Evolutionary conservation across 495 filamentous ascomycete species (phyloP).

Genomic region (Neurospora sp.): DNA sequence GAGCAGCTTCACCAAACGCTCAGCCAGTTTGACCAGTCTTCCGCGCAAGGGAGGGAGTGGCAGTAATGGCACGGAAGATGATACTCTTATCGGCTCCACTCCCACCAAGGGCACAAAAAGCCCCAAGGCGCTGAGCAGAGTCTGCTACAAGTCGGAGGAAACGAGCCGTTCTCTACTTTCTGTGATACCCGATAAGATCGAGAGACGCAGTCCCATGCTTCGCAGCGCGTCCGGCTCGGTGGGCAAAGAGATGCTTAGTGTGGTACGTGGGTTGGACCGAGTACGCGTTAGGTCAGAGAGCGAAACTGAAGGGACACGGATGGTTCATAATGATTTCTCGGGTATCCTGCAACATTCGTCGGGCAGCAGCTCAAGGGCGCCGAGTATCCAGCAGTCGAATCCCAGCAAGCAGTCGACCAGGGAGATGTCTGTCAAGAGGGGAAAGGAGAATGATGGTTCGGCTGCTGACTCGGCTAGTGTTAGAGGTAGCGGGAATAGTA

Average conservation of each 20-base stretch:
- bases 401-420: slow-evolving; percentile 14
- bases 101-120: background rate
- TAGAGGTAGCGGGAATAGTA: background rate
- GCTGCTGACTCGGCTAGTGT: background rate
- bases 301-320: background rate
- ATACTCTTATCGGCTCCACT: background rate
- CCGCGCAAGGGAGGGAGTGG: slow-evolving; percentile 8
- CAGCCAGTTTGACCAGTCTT: slow-evolving; percentile 25
- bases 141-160: slow-evolving; percentile 2
- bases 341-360: slow-evolving; percentile 3
- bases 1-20: slow-evolving; percentile 52
- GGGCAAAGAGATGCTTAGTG: slow-evolving; percentile 2
- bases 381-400: slow-evolving; percentile 7
- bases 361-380: slow-evolving; percentile 8
- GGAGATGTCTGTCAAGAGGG: slow-evolving; percentile 1
- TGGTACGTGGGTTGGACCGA: slow-evolving; percentile 1
- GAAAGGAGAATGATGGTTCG: slow-evolving; percentile 17
- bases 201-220: slow-evolving; percentile 12
- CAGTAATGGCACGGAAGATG: slow-evolving; percentile 4
- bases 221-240: background rate
- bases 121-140: background rate
- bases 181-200: slow-evolving; percentile 30
- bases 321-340: background rate
- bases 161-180: slow-evolving; percentile 13
- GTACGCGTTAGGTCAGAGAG: background rate